These are phyloP conservation scores for Macrolepiota fuliginosa DNA, from an alignment of 768 basidiomycete species.

Conservation along the genomic window DNA sequence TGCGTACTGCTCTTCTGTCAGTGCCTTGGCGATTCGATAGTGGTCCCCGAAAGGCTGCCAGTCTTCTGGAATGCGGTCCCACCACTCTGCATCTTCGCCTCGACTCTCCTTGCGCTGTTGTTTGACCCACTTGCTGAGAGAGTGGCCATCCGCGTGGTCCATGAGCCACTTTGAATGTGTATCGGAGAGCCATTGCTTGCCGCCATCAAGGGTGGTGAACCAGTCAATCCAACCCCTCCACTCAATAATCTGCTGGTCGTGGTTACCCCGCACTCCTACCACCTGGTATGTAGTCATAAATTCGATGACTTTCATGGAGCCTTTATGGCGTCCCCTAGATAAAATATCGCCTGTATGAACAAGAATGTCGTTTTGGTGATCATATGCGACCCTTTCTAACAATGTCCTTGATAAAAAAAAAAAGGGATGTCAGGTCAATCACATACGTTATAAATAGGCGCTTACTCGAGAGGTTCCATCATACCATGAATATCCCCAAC, in stretches of 20 bases:
- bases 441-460: slow-evolving; percentile 4
- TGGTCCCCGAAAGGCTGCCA: slow-evolving; percentile 80
- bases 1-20: slow-evolving; percentile 60
- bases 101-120: slow-evolving; percentile 15
- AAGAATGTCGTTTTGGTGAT: slow-evolving; percentile 60
- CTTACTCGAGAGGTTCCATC: slow-evolving; percentile 64
- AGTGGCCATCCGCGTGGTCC: neutral
- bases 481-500: slow-evolving; percentile 92
- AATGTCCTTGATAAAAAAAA: slow-evolving; percentile 53
- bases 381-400: slow-evolving; percentile 58
- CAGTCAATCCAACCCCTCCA: slow-evolving; percentile 88
- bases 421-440: neutral
- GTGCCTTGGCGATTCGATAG: slow-evolving; percentile 67
- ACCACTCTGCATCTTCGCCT: slow-evolving; percentile 35
- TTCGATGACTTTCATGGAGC: slow-evolving; percentile 60
- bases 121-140: slow-evolving; percentile 16
- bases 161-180: neutral
- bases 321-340: slow-evolving; percentile 59
- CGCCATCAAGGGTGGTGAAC: slow-evolving; percentile 52
- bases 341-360: slow-evolving; percentile 85
- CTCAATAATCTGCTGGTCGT: slow-evolving; percentile 88
- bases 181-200: slow-evolving; percentile 51
- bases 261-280: slow-evolving; percentile 88
- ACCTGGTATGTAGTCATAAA: slow-evolving; percentile 65
- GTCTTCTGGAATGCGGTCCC: slow-evolving; percentile 53